phyloP scores from a whole-genome alignment of 1,284 basidiomycete species.

The Ganoderma leucocontextum region DNA sequence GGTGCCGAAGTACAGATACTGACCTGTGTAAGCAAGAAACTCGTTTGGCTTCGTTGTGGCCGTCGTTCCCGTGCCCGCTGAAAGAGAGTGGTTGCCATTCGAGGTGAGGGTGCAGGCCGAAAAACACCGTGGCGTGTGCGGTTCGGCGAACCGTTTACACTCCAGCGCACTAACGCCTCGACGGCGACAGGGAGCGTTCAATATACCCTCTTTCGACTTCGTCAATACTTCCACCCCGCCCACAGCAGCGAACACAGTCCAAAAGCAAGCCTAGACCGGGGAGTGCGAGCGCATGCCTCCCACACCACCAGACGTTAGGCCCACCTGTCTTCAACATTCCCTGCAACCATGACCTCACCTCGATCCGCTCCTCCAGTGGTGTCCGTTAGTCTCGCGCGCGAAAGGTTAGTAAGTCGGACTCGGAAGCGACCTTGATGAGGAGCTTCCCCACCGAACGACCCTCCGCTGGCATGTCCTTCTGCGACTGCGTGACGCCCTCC shows the following conservation, averaged over 20 bases:
- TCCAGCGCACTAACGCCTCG: neutral
- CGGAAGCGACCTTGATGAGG: constrained; percentile 63
- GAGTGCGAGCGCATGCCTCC: too few species aligned
- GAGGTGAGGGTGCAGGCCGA: neutral
- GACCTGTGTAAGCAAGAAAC: neutral
- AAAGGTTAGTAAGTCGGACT: constrained; percentile 15
- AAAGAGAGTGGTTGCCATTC: neutral
- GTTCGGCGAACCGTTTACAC: neutral
- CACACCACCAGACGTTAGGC: too few species aligned
- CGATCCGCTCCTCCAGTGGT: too few species aligned
- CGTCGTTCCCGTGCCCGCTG: neutral
- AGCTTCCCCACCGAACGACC: constrained; percentile 88
- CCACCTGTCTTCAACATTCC: too few species aligned
- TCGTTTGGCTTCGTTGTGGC: neutral
- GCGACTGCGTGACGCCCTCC: constrained; percentile 82
- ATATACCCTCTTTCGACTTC: neutral
- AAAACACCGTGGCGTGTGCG: neutral
- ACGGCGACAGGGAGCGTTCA: neutral
- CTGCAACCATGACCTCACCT: too few species aligned
- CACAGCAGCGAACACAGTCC: neutral
- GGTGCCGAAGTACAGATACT: neutral
- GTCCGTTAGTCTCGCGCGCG: too few species aligned
- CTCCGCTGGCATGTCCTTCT: constrained; percentile 79
- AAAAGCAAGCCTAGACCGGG: neutral
- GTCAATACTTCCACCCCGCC: neutral